Base-by-base conservation (phyloP, 768 basidiomycete species). In the Lactarius hatsudake region DNA sequence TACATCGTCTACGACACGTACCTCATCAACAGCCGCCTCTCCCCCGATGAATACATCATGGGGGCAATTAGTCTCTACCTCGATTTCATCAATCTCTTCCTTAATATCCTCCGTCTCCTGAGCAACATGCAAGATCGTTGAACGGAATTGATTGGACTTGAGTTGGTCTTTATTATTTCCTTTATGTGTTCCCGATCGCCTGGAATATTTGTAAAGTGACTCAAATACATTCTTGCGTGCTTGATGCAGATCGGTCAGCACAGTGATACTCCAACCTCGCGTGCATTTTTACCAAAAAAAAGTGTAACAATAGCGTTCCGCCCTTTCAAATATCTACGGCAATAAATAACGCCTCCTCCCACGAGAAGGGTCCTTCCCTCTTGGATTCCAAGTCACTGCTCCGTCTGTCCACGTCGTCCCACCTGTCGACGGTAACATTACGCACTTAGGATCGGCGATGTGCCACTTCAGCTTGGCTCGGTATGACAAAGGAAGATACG, bases 1-100 rank as follows among this genome's bases (percentile, higher is more conserved):
- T 97, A 95, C 74, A 82, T 96, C 71, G 86, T 95, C 71, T 95
- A 89, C 74, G 94, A 96, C 76, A 98, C 96, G 2, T 94, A 90
- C 76, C 75, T 86, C 69, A 96, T 98, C 81, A 94, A 92, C 79
- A 88, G 87, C 72, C 86, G 87, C 66, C 80, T 97, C 23, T 93
- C 91, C 1, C 93, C 94, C 4, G 97, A 99, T 71, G 97, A 99
- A 76, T 94, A 85, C 76, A 94, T 97, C 71, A 80, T 97, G 80
- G 96, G 89, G 42, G 83, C 93, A 20, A 89, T 98, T 74, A 89
- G 87, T 71, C 85, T 98, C n/a, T 98, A 98, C 79, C 87, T 98
- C 64, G 96, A 98, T 73, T 92, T 94, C 76, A 83, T 94, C 78
- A 95, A 95, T 74, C 85, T 95, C 57, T 95, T 95, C 86, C 77